phyloP scores from a whole-genome alignment of 176 grass and related monocot genomes.

The Urochloa ruziziensis region DNA sequence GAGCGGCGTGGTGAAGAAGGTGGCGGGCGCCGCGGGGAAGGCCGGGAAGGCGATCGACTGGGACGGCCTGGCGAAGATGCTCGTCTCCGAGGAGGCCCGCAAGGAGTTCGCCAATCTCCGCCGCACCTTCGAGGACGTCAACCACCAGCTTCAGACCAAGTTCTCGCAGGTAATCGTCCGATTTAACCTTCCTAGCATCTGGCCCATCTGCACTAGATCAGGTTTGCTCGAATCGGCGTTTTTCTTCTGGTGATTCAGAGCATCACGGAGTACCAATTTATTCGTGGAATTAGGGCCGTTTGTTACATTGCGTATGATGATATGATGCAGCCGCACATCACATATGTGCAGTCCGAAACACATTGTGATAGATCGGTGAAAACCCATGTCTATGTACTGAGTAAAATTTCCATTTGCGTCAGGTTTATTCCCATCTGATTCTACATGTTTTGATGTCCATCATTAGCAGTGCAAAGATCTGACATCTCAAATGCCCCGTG shows the following conservation, averaged over 20 bases:
- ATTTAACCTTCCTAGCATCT: background rate
- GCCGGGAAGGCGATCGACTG: slow-evolving; percentile 67
- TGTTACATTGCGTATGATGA: background rate
- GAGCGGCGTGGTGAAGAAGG: slow-evolving; percentile 61
- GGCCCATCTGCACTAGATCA: background rate
- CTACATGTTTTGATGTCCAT: background rate
- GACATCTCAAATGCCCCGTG: too few relatives aligned
- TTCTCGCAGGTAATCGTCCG: slow-evolving; percentile 49
- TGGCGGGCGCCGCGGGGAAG: slow-evolving; percentile 55
- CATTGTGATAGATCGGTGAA: background rate
- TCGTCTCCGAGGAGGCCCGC: slow-evolving; percentile 68
- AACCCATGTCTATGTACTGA: background rate
- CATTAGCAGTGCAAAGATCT: background rate
- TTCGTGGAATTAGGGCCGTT: background rate
- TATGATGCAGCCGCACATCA: background rate
- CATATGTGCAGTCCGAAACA: too few relatives aligned
- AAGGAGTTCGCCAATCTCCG: slow-evolving; percentile 76
- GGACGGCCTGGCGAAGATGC: slow-evolving; percentile 67
- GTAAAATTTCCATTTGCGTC: background rate
- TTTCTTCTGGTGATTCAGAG: background rate
- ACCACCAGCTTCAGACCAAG: slow-evolving; percentile 71
- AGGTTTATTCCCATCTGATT: background rate
- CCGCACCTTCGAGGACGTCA: slow-evolving; percentile 71
- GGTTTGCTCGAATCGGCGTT: background rate
- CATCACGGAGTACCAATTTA: background rate